phyloP scores from a whole-genome alignment of 345 rosid species.

The Brassica carinata region DNA sequence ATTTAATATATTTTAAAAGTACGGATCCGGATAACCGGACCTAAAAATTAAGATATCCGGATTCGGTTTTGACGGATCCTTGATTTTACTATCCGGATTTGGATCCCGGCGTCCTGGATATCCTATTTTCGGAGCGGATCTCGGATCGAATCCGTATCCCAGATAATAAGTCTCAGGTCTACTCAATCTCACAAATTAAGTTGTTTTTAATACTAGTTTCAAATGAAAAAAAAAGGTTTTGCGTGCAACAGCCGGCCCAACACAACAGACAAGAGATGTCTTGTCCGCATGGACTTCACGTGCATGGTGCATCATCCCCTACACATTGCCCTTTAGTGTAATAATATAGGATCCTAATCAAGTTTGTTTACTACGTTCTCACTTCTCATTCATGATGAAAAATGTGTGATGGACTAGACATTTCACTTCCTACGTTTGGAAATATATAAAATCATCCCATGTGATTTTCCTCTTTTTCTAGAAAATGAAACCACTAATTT shows the following conservation, averaged over 20 bases:
- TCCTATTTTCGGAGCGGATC: too few relatives aligned
- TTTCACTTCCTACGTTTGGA: conserved; percentile 9
- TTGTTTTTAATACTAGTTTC: neutral
- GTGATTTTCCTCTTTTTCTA: conserved; percentile 18
- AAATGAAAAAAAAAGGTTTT: neutral
- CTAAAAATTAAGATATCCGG: too few relatives aligned
- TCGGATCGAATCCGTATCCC: too few relatives aligned
- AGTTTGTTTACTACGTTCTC: neutral
- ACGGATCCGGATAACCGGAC: too few relatives aligned
- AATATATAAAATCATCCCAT: conserved; percentile 17
- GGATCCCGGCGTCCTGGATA: too few relatives aligned
- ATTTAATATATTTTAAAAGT: too few relatives aligned
- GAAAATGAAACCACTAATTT: conserved; percentile 7
- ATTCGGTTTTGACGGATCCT: too few relatives aligned
- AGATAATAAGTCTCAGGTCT: too few relatives aligned
- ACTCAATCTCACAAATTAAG: neutral
- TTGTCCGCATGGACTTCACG: conserved; percentile 37
- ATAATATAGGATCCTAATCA: conserved; percentile 5
- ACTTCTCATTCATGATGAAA: conserved; percentile 6
- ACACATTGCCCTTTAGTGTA: conserved; percentile 6
- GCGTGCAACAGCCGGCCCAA: neutral
- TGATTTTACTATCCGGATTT: too few relatives aligned
- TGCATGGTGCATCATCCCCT: conserved; percentile 31
- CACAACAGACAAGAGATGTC: conserved; percentile 31
- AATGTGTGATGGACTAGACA: conserved; percentile 33